phyloP scores from a whole-genome alignment of 257 asterid species.

The Capsicum rhomboideum region DNA sequence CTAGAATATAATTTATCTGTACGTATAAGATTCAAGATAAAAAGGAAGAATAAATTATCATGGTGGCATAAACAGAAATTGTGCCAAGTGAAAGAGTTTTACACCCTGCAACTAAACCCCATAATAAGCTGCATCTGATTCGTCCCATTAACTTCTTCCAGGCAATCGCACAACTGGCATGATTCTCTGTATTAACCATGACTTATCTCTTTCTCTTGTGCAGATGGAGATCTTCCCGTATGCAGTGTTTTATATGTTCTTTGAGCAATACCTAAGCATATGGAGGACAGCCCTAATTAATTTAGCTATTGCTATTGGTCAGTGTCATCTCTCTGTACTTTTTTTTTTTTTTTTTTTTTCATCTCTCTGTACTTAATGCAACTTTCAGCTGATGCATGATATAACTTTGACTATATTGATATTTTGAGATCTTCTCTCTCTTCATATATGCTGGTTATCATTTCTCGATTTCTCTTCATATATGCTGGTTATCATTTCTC shows the following conservation, averaged over 20 bases:
- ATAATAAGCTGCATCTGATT: neutral
- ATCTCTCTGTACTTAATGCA: neutral
- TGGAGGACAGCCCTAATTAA: slow-evolving; percentile 92
- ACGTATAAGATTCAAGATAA: neutral
- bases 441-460: neutral
- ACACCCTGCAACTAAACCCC: neutral
- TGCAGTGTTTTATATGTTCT: slow-evolving; percentile 85
- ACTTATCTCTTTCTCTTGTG: slow-evolving; percentile 15
- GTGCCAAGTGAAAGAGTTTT: neutral
- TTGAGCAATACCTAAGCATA: slow-evolving; percentile 88
- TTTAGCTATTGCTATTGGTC: slow-evolving; percentile 88
- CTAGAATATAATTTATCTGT: neutral
- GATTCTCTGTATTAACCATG: neutral
- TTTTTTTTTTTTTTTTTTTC: no score
- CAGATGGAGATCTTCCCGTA: slow-evolving; percentile 93
- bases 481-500: neutral
- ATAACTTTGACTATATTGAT: neutral
- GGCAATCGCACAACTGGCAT: neutral
- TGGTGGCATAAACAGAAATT: neutral
- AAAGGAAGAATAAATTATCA: neutral
- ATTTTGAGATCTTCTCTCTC: neutral
- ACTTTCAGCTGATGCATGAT: neutral
- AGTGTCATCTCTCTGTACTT: slow-evolving; percentile 17
- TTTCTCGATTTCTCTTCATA: neutral
- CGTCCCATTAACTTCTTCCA: neutral